Evolutionary conservation across 208 protist species (phyloP), one percentile per base, ranked within the genome.

Genomic region (Leishmania guyanensis): DNA sequence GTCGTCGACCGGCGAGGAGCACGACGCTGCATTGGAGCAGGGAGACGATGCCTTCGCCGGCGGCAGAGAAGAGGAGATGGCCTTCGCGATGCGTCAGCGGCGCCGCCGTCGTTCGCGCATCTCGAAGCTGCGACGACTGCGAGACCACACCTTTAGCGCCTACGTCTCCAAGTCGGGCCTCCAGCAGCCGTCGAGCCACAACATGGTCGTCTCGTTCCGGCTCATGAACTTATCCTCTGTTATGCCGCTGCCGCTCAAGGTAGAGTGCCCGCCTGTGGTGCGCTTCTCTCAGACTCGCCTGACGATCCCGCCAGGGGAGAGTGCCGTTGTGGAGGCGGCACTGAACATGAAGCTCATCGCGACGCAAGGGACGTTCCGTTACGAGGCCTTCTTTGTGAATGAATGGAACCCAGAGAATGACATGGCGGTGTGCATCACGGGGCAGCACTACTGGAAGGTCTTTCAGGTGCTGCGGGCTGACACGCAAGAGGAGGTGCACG

Each of bases 361-460:
- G 4, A 88, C 84, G 43, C 92, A 97, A 75, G 94, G 94, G 33
- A 85, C 87, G 29, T 97, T 97, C 74, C 87, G 86, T 33, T 92
- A 92, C 77, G 86, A 91, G 72, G 89, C 92, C 14, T 96, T 90
- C 77, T 96, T 97, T 80, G 88, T 95, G 36, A 97, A 97, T 77
- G 92, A 91, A 79, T 86, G 89, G 60, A 97, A 97, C 79, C 87
- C 90, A 3, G 94, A 96, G 81, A 97, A 97, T 74, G 94, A 97
- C 83, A 96, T 97, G 76, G 85, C 92, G 22, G 93, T 94, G 20
- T 80, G 87, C 56, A 81, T 97, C 12, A 93, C 80, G 29, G 94
- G 94, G 43, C 89, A 94, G 85, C 90, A 94, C 84, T 97, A 96
- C 86, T 91, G 89, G 88, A 95, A 96, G 78, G 84, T 94, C 16